Evolutionary conservation across 2,329 filamentous ascomycete genomes (phyloP), one percentile per base, ranked within the genome.

Genomic region (Ophiobolus disseminans): DNA sequence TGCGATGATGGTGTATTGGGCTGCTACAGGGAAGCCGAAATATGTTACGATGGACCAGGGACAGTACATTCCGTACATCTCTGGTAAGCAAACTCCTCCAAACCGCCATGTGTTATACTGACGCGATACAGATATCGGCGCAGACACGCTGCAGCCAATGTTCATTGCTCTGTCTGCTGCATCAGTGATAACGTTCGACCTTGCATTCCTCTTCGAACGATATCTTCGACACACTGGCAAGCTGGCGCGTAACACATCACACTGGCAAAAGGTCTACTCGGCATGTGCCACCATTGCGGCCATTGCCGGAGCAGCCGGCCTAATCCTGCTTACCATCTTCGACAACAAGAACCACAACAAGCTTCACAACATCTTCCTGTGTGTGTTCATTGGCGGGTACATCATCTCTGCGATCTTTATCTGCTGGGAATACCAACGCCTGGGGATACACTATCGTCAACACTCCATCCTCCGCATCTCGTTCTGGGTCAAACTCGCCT

Each of bases 401-500:
- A 78, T 97, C 44, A 69, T 96, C 45, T 90, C 87, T 4, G 92
- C 93, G 46, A 82, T 97, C 60, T 93, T 92, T 73, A 88, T 93
- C 58, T 97, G 92, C 78, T 86, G 85, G 77, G 91, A 97, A 72
- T 97, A 96, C 72, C 88, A 94, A 65, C 86, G 90, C 2, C 81
- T 97, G 1, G 91, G 91, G 20, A 85, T 88, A 43, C 87, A 88
- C 69, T 90, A 92, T 77, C 87, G 87, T 55, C 77, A 91, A 51
- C 84, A 93, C 73, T 82, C 80, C 45, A 77, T 94, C 57, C 82
- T 99, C 9, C 83, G 86, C 38, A 72, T 81, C 50, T 94, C 89
- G 47, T 97, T 97, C 79, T 92, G 86, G 83, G 80, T 94, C 68
- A 99, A 99, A 75, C 81, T 96, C 21, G 58, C 72, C 49, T 97